Percentiles rank a stretch among this genome's conserved stretches.
These are phyloP conservation scores for Puccinia polysora DNA, from an alignment of 1,284 basidiomycete genomes.

Conservation along the genomic window DNA sequence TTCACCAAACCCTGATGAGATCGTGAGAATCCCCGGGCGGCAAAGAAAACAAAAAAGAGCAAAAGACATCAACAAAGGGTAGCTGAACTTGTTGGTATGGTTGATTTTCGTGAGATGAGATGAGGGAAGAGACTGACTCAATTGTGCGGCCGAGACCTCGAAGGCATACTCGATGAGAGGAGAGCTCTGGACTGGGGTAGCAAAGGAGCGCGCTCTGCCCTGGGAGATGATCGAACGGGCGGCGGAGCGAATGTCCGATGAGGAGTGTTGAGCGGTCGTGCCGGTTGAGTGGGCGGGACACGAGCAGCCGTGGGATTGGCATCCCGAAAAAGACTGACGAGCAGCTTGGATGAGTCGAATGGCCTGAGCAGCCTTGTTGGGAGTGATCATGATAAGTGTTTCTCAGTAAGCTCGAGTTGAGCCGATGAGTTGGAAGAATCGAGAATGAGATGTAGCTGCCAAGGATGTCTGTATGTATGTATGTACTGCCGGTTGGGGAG, in stretches of 20 bases:
- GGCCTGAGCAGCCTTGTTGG: background rate
- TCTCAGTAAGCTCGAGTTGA: too few species aligned
- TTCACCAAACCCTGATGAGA: conserved; percentile 49
- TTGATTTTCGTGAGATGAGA: background rate
- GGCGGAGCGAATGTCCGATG: conserved; percentile 36
- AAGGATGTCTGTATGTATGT: too few species aligned
- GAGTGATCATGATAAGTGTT: too few species aligned
- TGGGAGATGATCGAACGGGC: conserved; percentile 39
- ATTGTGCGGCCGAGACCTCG: conserved; percentile 61
- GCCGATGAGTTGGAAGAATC: too few species aligned
- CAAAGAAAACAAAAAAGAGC: background rate
- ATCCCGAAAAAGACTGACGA: conserved; percentile 32
- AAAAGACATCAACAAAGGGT: background rate
- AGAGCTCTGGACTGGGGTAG: conserved; percentile 62
- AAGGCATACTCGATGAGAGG: conserved; percentile 88
- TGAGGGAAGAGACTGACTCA: background rate
- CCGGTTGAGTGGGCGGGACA: conserved; percentile 37
- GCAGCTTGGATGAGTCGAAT: conserved; percentile 42
- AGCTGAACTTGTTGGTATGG: background rate
- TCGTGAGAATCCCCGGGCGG: background rate
- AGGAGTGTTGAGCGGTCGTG: conserved; percentile 21
- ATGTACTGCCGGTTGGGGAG: too few species aligned
- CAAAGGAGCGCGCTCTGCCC: conserved; percentile 53
- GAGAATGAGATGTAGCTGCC: too few species aligned
- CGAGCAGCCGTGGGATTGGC: conserved; percentile 42